Conservation (phyloP, 2,329 filamentous ascomycete genomes). For the Pseudocercospora ulei region DNA sequence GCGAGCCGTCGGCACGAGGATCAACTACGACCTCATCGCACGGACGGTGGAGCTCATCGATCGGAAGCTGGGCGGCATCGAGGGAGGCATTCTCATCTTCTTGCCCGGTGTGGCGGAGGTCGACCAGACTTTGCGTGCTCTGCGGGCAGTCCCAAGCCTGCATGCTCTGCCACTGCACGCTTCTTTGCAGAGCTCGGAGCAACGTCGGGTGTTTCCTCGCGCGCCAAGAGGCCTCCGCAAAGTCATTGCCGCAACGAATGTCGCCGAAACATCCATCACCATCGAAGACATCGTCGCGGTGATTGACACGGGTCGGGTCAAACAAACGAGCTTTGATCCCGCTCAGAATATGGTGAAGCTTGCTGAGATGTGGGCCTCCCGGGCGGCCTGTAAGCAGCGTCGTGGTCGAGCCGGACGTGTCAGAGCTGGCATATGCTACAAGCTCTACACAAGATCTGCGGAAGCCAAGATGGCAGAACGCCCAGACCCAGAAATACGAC, state of each 20-base stretch:
- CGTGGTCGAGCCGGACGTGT: constrained; percentile 90
- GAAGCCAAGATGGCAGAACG: constrained; percentile 77
- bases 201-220: constrained; percentile 71
- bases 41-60: constrained; percentile 76
- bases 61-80: constrained; percentile 58
- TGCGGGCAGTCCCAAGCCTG: constrained; percentile 56
- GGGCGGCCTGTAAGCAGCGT: constrained; percentile 86
- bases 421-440: constrained; percentile 83
- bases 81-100: constrained; percentile 91
- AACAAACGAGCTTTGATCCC: constrained; percentile 89
- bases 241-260: constrained; percentile 88
- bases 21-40: constrained; percentile 82
- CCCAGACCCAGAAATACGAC: constrained; percentile 84
- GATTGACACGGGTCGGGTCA: constrained; percentile 89
- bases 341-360: constrained; percentile 89
- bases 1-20: constrained; percentile 54
- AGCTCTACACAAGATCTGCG: constrained; percentile 78
- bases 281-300: constrained; percentile 96
- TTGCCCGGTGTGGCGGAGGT: constrained; percentile 88
- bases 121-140: constrained; percentile 61
- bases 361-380: constrained; percentile 89
- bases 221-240: constrained; percentile 75
- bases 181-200: constrained; percentile 77
- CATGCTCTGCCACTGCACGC: constrained; percentile 84
- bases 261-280: constrained; percentile 95